Evolutionary conservation across 768 basidiomycete species (phyloP).

Genomic region (Boletus vinaceobasis): DNA sequence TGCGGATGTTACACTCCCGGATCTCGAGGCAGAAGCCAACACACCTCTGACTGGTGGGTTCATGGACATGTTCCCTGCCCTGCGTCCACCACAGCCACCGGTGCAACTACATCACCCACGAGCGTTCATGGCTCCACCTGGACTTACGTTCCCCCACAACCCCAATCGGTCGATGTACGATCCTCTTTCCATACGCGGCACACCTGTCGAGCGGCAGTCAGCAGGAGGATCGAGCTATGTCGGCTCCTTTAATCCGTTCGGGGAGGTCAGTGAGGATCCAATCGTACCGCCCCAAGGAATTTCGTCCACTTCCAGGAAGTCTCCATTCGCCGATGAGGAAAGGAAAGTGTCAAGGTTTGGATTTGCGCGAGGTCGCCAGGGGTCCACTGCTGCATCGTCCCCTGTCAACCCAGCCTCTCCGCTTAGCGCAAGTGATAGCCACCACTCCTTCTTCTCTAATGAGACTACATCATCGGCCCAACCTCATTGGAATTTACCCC

Average conservation of each 20-base stretch:
- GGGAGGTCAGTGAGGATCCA: slow-evolving; percentile 53
- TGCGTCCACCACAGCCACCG: slow-evolving; percentile 38
- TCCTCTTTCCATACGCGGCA: slow-evolving; percentile 39
- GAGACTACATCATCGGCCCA: slow-evolving; percentile 36
- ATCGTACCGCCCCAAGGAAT: slow-evolving; percentile 25
- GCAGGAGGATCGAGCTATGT: slow-evolving; percentile 53
- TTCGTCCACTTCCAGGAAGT: slow-evolving; percentile 34
- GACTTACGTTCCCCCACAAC: slow-evolving; percentile 48
- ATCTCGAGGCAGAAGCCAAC: slow-evolving; percentile 45
- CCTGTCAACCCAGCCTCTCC: slow-evolving; percentile 57
- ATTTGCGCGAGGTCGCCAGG: slow-evolving; percentile 70
- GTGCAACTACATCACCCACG: slow-evolving; percentile 23
- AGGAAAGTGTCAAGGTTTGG: slow-evolving; percentile 78
- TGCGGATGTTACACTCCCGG: slow-evolving; percentile 40
- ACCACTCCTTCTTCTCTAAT: slow-evolving; percentile 47
- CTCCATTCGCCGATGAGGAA: slow-evolving; percentile 52
- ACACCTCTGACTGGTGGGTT: slow-evolving; percentile 65
- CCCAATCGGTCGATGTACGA: slow-evolving; percentile 55
- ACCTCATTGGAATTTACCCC: slow-evolving; percentile 44
- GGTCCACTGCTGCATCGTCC: slow-evolving; percentile 55
- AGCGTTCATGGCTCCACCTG: slow-evolving; percentile 49
- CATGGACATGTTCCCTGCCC: slow-evolving; percentile 65
- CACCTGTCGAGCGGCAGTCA: slow-evolving; percentile 45
- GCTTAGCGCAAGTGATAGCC: slow-evolving; percentile 46
- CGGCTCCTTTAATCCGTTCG: slow-evolving; percentile 81